Evolutionary conservation across 352 stramenopile species (phyloP), one percentile per base, ranked within the genome.

Genomic region (Phytopythium montanum): DNA sequence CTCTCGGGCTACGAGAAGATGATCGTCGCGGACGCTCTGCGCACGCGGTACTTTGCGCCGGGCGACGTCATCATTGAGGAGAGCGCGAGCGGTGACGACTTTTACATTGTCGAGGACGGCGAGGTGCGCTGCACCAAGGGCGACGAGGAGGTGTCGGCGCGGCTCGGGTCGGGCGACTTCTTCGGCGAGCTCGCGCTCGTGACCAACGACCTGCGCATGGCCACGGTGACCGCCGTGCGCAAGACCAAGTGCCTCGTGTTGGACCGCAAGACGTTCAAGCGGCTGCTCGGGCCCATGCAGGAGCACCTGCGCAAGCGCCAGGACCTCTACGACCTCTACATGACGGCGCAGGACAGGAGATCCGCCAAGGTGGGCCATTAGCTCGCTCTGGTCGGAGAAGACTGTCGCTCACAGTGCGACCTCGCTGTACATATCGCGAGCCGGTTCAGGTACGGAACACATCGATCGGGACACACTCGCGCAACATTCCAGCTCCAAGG

Each of bases 151-250:
- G 71, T 88, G 21, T 85, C 84, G 13, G 74, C 79, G 29, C 64
- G 72, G 25, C 73, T 94, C 19, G 75, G 69, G 42, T 66, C 73
- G 12, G 77, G 79, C 14, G 75, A 89, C 50, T 88, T 84, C 58
- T 89, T 90, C 55, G 81, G 85, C 13, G 80, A 93, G 66, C 90
- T 98, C 45, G 90, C 93, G 41, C 79, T 98, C 13, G 76, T 98
- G 10, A 94, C 85, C 13, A 76, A 84, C 61, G 92, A 97, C 57
- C 68, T 80, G 38, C 84, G 91, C 49, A 88, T 95, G 66, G 93
- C 90, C 23, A 98, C 91, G 19, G 88, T 97, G 33, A 95, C 77
- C 54, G 85, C 90, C 50, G 75, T 88, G 55, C 79, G 79, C 44
- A 79, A 85, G 46, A 77, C 72, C 53, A 95, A 94, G 65, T 85